phyloP scores from a whole-genome alignment of 2,329 filamentous ascomycete genomes.

The Phoma sp. region DNA sequence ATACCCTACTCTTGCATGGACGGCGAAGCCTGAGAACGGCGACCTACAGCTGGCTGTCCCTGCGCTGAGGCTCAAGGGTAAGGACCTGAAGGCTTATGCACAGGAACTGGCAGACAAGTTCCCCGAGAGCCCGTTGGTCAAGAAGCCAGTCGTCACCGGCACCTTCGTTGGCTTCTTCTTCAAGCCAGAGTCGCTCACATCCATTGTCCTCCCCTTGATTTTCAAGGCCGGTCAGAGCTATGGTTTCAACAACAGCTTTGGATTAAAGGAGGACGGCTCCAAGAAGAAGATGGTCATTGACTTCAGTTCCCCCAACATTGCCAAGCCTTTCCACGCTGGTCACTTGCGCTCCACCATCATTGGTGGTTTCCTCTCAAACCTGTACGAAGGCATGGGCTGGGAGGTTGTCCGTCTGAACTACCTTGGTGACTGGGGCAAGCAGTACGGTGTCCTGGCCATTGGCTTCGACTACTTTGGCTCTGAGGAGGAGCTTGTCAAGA shows the following conservation, averaged over 20 bases:
- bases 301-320: constrained; percentile 86
- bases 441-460: constrained; percentile 74
- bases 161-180: constrained; percentile 83
- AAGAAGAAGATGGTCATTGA: constrained; percentile 79
- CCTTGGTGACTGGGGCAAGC: constrained; percentile 80
- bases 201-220: constrained; percentile 73
- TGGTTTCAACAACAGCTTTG: constrained; percentile 68
- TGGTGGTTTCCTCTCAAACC: constrained; percentile 73
- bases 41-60: constrained; percentile 81
- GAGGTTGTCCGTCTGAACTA: constrained; percentile 77
- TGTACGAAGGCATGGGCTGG: constrained; percentile 74
- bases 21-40: constrained; percentile 79
- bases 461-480: constrained; percentile 78
- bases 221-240: constrained; percentile 67
- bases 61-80: constrained; percentile 76
- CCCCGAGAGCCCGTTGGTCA: constrained; percentile 75
- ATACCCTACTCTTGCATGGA: constrained; percentile 80
- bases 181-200: constrained; percentile 70
- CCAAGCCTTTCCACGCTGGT: constrained; percentile 80
- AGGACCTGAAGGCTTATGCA: constrained; percentile 65
- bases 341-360: constrained; percentile 81
- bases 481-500: constrained; percentile 72
- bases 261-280: constrained; percentile 64
- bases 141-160: constrained; percentile 71
- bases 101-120: constrained; percentile 68